Evolutionary conservation across 2,329 filamentous ascomycete genomes (phyloP), one percentile per base, ranked within the genome.

Genomic region (Phaeosphaeria sp.): DNA sequence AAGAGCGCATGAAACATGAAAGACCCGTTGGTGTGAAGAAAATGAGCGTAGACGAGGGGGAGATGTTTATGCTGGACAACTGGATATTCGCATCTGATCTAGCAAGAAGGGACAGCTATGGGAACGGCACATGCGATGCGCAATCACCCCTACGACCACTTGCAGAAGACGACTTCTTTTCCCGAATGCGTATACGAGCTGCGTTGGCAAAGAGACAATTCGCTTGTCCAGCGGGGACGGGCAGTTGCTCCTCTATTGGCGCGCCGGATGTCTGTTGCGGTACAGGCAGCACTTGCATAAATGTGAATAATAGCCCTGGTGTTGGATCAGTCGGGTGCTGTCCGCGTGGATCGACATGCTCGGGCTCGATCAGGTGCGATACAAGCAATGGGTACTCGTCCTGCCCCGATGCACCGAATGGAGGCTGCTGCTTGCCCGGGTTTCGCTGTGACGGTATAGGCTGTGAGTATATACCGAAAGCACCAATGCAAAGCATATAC

Each of bases 241-340:
- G 79, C 39, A 84, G 82, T 71, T 95, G 91, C 75, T 81, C 82
- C 17, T 78, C 78, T 18, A 89, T 92, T 65, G 86, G 84, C 7
- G 84, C 85, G 46, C 85, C 89, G 1, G 85, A 92, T 74, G 90
- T 89, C 75, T 95, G 91, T 79, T 95, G 91, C 74, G 79, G 83
- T 21, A 80, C 81, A n/a, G 84, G 82, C 17, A 87, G 89, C 64
- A 85, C 82, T 7, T 95, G 91, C 72, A 87, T 90, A 33, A 68
- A 56, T 20, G 64, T 68, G 17, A 47, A 51, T 15, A 55, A 60
- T 47, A 76, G 79, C 22, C 86, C 92, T 4, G 74, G 82, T 30
- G 86, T 91, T 25, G 89, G 89, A 7, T 84, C 86, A 45, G 87
- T 94, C 2, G 91, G 91, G 2, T 95, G 91, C 76, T 95, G 91